These are phyloP conservation scores for Logfia minima DNA, from an alignment of 129 eudicot species.

Conservation along the genomic window DNA sequence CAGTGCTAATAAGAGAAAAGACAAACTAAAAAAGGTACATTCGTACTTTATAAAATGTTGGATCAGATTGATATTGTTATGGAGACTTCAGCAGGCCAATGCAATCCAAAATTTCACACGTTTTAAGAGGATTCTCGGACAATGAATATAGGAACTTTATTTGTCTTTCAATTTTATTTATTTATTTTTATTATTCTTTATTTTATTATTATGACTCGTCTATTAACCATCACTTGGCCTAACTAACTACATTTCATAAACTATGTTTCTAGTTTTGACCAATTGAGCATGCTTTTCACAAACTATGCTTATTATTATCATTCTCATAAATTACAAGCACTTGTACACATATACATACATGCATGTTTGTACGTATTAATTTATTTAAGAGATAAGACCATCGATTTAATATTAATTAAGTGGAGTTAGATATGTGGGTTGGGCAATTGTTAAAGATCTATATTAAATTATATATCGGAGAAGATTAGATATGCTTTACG, in stretches of 20 bases:
- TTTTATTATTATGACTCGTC: not conserved
- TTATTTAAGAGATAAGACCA: slow-evolving; percentile 12
- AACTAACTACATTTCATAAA: not conserved
- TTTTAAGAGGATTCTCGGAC: not conserved
- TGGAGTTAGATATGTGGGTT: slow-evolving; percentile 15
- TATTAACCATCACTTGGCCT: slow-evolving; percentile 19
- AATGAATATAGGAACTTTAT: not conserved
- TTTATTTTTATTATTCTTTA: too few relatives aligned
- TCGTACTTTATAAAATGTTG: too few relatives aligned
- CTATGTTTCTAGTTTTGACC: not conserved
- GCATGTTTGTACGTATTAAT: not conserved
- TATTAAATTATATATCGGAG: not conserved
- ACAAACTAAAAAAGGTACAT: too few relatives aligned
- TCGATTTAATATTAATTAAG: not conserved
- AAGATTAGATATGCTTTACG: slow-evolving; percentile 31
- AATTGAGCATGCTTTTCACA: not conserved
- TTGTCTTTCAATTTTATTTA: not conserved
- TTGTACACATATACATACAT: not conserved
- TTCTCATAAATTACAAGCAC: not conserved
- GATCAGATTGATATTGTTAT: too few relatives aligned
- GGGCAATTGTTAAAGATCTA: not conserved
- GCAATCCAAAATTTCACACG: not conserved
- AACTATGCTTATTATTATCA: too few relatives aligned
- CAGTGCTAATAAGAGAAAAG: too few relatives aligned
- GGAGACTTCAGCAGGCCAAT: not conserved